Conservation (phyloP, 345 rosid species). For the Arabidopsis suecica region DNA sequence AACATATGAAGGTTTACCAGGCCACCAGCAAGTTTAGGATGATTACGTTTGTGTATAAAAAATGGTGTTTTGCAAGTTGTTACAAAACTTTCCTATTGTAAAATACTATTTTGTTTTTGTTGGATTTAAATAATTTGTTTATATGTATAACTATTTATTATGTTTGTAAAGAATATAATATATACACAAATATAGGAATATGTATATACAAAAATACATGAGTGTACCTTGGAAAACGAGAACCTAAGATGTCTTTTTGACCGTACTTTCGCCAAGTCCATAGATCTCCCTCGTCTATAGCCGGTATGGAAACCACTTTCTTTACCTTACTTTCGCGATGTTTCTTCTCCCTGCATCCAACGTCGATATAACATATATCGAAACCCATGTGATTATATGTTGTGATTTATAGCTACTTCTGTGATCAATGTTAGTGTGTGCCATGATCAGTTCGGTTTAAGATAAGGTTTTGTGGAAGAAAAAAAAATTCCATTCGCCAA, state of each 20-base stretch:
- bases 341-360: neutral
- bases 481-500: too few relatives aligned
- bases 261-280: constrained; percentile 99
- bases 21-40: too few relatives aligned
- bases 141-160: neutral
- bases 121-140: neutral
- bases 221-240: constrained; percentile 83
- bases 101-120: too few relatives aligned
- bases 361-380: neutral
- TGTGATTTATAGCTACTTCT: too few relatives aligned
- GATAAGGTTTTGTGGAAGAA: too few relatives aligned
- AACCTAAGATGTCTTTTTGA: constrained; percentile 83
- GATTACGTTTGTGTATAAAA: neutral
- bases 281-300: constrained; percentile 73
- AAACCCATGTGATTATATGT: too few relatives aligned
- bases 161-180: neutral
- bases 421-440: too few relatives aligned
- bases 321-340: constrained; percentile 15
- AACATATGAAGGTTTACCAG: too few relatives aligned
- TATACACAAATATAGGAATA: neutral
- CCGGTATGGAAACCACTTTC: constrained; percentile 82
- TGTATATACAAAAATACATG: neutral
- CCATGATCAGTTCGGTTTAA: too few relatives aligned
- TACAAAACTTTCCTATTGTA: neutral
- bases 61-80: neutral